Evolutionary conservation across 2,329 filamentous ascomycete species (phyloP).

Genomic region (Fusarium vanettenii): DNA sequence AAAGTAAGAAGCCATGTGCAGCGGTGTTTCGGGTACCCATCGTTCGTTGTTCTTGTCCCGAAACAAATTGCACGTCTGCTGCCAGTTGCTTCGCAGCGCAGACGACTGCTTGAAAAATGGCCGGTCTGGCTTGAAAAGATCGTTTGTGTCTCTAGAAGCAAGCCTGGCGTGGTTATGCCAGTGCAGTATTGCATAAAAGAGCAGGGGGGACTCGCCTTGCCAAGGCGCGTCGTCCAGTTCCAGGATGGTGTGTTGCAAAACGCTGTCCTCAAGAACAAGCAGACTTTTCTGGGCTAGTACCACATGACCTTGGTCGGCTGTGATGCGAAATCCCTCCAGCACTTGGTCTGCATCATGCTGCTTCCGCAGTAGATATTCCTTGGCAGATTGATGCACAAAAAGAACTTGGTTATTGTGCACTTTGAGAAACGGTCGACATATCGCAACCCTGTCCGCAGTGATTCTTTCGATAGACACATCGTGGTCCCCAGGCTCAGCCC

Average conservation of each 20-base stretch:
- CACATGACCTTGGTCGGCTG: background rate
- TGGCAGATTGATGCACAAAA: background rate
- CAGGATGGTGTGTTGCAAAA: background rate
- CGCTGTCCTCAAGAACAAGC: background rate
- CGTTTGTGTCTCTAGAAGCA: background rate
- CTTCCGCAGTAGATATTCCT: background rate
- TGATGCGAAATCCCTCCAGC: background rate
- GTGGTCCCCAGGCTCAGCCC: background rate
- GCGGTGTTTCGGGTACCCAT: background rate
- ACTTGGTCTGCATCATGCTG: background rate
- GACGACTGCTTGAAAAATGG: background rate
- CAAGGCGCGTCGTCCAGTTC: background rate
- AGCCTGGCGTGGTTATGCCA: background rate
- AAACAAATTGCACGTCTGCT: rapidly evolving
- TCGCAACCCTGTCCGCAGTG: background rate
- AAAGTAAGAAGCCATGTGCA: background rate
- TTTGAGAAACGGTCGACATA: background rate
- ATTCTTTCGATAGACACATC: background rate
- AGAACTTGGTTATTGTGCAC: background rate
- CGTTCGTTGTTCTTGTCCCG: rapidly evolving
- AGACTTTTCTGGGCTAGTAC: background rate
- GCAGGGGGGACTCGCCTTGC: background rate
- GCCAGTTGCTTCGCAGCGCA: background rate
- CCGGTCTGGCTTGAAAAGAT: background rate
- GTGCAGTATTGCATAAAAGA: background rate